Base-by-base conservation (phyloP, 352 stramenopile genomes). In the Elongisporangium anandrum region DNA sequence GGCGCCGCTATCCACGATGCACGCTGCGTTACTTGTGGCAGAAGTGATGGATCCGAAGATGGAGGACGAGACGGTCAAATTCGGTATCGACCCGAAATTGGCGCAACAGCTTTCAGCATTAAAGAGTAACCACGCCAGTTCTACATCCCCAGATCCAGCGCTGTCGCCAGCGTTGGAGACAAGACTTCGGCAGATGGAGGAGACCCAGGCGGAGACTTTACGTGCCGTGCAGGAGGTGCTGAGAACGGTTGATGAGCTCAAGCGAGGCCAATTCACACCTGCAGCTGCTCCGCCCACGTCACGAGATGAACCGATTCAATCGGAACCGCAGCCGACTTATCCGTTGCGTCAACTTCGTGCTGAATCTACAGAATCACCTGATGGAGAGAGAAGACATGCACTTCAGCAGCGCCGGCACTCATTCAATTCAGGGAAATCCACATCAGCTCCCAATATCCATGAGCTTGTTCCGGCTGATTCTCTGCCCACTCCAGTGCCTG, bases 1-100 rank as follows among this genome's bases (percentile, higher is more conserved):
- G 22, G 48, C 19, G 1, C 19, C 48, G n/a, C 19, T 52, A 9
- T 26, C 48, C 5, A 52, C 22, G 19, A 26, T 26, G 22, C 48
- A 26, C 13, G 19, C 48, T 2, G 48, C 48, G 22, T 8, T 52
- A 12, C 22, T 52, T 4, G 12, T 52, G 19, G 48, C 48, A 2
- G 48, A 52, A 26, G 48, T 26, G 4, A 73, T 75, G 20, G 68
- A 73, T n/a, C 53, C 52, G 15, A 62, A 70, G 5, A 22, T 66
- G 8, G 54, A 60, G 16, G 68, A 75, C 50, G 15, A 52, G 4
- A 64, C 58, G 0, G 47, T 75, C 16, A 72, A 73, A 50, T 75
- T 68, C 57, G 68, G 68, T 0, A 64, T 75, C 17, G 56, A 64
- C 16, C 58, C 54, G 15, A 63, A 13, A 1, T 13, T 41, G 13